These are phyloP conservation scores for Malassezia brasiliensis DNA, from an alignment of 1,284 basidiomycete species.

Conservation along the genomic window DNA sequence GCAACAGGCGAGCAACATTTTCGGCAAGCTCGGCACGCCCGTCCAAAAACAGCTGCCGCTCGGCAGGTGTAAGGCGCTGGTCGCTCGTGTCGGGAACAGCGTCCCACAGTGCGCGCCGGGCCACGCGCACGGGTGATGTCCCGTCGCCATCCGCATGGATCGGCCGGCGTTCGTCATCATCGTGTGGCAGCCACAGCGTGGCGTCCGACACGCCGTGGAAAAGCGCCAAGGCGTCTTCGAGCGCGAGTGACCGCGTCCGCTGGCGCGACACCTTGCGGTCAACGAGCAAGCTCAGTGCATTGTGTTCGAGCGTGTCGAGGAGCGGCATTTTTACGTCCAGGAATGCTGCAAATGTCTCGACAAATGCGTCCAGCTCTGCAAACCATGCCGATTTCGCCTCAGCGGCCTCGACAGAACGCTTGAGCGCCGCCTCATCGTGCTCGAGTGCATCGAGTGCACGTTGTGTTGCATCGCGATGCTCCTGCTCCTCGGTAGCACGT, in stretches of 20 bases:
- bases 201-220: slow-evolving; percentile 20
- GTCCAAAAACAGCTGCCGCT: background rate
- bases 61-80: slow-evolving; percentile 1
- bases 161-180: background rate
- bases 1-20: slow-evolving; percentile 19
- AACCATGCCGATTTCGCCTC: slow-evolving; percentile 38
- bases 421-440: slow-evolving; percentile 26
- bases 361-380: slow-evolving; percentile 33
- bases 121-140: background rate
- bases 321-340: slow-evolving; percentile 29
- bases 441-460: slow-evolving; percentile 21
- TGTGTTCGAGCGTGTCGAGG: slow-evolving; percentile 32
- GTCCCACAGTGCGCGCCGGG: background rate
- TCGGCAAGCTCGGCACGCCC: slow-evolving; percentile 6
- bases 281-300: slow-evolving; percentile 18
- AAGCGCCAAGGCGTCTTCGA: slow-evolving; percentile 21
- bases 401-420: slow-evolving; percentile 21
- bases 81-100: background rate
- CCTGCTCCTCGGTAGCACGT: slow-evolving; percentile 18
- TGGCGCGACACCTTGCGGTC: slow-evolving; percentile 19
- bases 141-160: slow-evolving; percentile 14
- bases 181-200: slow-evolving; percentile 16
- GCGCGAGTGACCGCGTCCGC: slow-evolving; percentile 16
- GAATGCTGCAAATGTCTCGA: slow-evolving; percentile 30
- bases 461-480: slow-evolving; percentile 15